Evolutionary conservation across 2,329 filamentous ascomycete genomes (phyloP).

Genomic region (Xylaria sp.): DNA sequence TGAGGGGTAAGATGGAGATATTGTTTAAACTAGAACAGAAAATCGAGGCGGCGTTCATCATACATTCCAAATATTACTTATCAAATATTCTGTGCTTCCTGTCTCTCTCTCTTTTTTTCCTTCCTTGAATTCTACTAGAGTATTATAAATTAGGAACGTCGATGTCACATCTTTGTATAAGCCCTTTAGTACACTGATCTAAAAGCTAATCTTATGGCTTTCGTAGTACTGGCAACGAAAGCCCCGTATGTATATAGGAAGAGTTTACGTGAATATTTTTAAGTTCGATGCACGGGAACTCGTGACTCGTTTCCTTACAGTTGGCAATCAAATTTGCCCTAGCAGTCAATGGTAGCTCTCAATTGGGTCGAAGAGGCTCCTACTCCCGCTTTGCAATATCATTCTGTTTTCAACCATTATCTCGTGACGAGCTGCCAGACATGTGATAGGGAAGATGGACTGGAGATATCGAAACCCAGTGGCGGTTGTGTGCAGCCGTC

Average conservation of each 20-base stretch:
- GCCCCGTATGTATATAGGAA: neutral
- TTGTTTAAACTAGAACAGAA: too few relatives aligned
- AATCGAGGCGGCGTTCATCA: too few relatives aligned
- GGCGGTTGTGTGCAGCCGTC: constrained; percentile 5
- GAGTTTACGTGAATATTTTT: too few relatives aligned
- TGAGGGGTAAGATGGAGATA: too few relatives aligned
- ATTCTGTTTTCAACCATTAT: neutral
- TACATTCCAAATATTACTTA: too few relatives aligned
- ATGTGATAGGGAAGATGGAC: constrained; percentile 1
- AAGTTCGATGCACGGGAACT: too few relatives aligned
- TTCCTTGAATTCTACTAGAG: too few relatives aligned
- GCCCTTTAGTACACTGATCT: neutral
- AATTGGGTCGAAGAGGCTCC: neutral
- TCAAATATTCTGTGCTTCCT: too few relatives aligned
- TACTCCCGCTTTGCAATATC: neutral
- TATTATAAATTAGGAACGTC: too few relatives aligned
- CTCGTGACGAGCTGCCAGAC: neutral
- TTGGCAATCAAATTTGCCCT: neutral
- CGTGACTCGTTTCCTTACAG: neutral
- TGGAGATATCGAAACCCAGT: neutral
- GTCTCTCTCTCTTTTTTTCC: too few relatives aligned
- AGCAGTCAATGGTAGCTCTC: neutral
- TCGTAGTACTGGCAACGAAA: neutral
- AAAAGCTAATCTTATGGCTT: neutral
- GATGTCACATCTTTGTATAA: neutral